Conservation (phyloP, 2,329 filamentous ascomycete species). For the Claviceps fusiformis region DNA sequence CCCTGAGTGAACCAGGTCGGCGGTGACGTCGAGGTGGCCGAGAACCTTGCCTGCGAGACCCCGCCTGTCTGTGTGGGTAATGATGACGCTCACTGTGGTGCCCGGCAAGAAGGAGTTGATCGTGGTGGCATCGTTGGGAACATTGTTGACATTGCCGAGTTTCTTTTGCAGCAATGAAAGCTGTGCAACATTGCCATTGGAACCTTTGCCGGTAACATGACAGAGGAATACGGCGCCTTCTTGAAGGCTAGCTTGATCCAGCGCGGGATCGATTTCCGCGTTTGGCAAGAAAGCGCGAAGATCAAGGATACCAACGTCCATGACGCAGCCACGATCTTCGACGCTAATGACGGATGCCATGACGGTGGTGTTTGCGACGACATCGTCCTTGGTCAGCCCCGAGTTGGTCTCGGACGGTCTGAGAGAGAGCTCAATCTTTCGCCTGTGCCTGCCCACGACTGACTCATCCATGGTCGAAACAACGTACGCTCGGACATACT, state of each 20-base stretch:
- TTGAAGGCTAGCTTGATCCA: conserved; percentile 55
- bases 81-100: conserved; percentile 72
- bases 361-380: conserved; percentile 63
- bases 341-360: conserved; percentile 83
- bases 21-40: conserved; percentile 80
- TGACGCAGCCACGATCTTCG: conserved; percentile 90
- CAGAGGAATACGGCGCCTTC: conserved; percentile 79
- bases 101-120: conserved; percentile 86
- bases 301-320: conserved; percentile 71
- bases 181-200: conserved; percentile 74
- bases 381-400: conserved; percentile 56
- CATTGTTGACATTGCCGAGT: conserved; percentile 51
- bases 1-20: conserved; percentile 81
- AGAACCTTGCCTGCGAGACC: conserved; percentile 86
- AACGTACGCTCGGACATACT: conserved; percentile 79
- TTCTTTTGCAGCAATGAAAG: conserved; percentile 62
- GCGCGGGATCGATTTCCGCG: conserved; percentile 58
- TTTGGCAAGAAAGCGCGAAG: conserved; percentile 75
- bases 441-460: conserved; percentile 51
- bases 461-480: conserved; percentile 60
- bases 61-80: conserved; percentile 59
- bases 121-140: conserved; percentile 63
- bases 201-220: conserved; percentile 59
- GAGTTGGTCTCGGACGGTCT: conserved; percentile 67
- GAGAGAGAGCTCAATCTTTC: conserved; percentile 76